A percentile compares a stretch with the other conserved stretches of the same genome.
Evolutionary conservation across 805 yeast genomes (phyloP).

Genomic region (Wickerhamomyces pijperi): DNA sequence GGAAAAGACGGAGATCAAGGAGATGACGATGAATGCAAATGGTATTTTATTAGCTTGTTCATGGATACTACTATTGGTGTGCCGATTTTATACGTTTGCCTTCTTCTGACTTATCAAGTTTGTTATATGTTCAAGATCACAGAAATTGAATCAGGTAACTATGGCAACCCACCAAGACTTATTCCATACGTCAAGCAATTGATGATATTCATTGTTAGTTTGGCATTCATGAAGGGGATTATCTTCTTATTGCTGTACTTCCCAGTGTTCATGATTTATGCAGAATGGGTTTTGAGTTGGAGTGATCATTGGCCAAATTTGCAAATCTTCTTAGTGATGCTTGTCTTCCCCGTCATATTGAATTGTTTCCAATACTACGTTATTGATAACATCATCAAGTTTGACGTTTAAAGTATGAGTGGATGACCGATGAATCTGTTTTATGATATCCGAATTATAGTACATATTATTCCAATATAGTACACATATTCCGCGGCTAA

Average conservation of each 20-base stretch:
- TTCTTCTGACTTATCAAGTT: constrained; percentile 39
- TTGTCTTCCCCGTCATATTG: constrained; percentile 65
- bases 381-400: constrained; percentile 63
- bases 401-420: constrained; percentile 10
- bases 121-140: constrained; percentile 21
- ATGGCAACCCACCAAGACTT: constrained; percentile 53
- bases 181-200: constrained; percentile 65
- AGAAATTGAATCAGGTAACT: constrained; percentile 37
- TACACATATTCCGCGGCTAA: no score
- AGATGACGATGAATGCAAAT: constrained; percentile 73
- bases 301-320: constrained; percentile 68
- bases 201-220: constrained; percentile 51
- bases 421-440: no score
- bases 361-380: constrained; percentile 65
- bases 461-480: no score
- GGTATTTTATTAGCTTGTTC: constrained; percentile 83
- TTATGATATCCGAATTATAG: no score
- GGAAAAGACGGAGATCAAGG: constrained; percentile 18
- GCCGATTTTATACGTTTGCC: constrained; percentile 55
- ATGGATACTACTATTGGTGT: constrained; percentile 93
- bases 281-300: constrained; percentile 75
- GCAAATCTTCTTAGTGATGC: constrained; percentile 80
- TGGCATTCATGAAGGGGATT: constrained; percentile 50
- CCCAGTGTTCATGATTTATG: constrained; percentile 59
- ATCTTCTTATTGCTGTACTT: constrained; percentile 47